Conservation (phyloP, 1,284 basidiomycete species). For the Leccinum fuscescens region DNA sequence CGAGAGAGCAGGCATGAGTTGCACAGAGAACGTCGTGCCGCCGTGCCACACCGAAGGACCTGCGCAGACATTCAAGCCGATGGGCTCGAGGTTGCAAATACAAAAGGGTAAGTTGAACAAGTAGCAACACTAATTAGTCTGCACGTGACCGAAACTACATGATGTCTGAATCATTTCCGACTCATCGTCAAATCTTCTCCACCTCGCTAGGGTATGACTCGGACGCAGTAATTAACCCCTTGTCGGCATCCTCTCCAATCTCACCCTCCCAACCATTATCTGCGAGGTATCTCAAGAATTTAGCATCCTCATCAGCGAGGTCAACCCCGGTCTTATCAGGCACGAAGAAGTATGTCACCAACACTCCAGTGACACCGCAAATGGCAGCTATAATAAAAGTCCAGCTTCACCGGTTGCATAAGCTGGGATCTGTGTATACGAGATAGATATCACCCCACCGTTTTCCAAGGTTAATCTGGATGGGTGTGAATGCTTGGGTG, state of each 20-base stretch:
- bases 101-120: not conserved
- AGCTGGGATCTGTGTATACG: constrained; percentile 1
- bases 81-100: not conserved
- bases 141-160: constrained; percentile 22
- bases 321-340: constrained; percentile 69
- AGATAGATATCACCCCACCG: constrained; percentile 36
- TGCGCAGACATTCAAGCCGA: constrained; percentile 32
- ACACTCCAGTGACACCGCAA: constrained; percentile 58
- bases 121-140: not conserved
- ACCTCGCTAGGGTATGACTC: constrained; percentile 6
- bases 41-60: constrained; percentile 27
- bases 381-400: constrained; percentile 74
- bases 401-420: constrained; percentile 44
- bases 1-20: constrained; percentile 19
- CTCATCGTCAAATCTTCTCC: constrained; percentile 9
- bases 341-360: constrained; percentile 69
- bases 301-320: constrained; percentile 64
- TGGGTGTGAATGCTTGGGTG: constrained; percentile 75
- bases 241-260: constrained; percentile 56
- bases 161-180: too few relatives aligned
- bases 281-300: constrained; percentile 58
- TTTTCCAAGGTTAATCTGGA: constrained; percentile 66
- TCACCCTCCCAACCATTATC: constrained; percentile 67
- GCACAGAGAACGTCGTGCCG: constrained; percentile 24
- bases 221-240: constrained; percentile 29